A percentile compares a stretch with the other conserved stretches of the same genome.
phyloP scores from a whole-genome alignment of 1,284 basidiomycete genomes.

The Austropuccinia psidii region DNA sequence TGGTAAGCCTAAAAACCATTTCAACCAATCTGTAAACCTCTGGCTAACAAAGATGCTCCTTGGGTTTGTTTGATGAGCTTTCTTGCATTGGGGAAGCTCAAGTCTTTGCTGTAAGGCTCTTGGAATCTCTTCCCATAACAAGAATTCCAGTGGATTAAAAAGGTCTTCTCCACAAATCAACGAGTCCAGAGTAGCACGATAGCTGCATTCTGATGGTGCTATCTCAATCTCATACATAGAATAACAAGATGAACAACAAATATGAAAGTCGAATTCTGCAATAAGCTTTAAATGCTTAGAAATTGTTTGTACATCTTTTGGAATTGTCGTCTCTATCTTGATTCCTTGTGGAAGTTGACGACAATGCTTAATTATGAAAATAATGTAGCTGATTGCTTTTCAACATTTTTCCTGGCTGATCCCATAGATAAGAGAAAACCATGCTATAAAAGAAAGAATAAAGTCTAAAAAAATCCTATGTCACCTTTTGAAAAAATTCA shows the following conservation, averaged over 20 bases:
- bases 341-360: neutral
- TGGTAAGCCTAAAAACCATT: neutral
- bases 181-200: neutral
- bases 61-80: neutral
- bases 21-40: neutral
- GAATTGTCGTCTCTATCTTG: neutral
- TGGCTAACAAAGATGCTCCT: neutral
- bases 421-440: conserved; percentile 1
- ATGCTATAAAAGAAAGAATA: conserved; percentile 14
- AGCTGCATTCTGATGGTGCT: neutral
- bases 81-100: neutral
- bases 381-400: neutral
- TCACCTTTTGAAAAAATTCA: neutral
- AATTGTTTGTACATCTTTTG: conserved; percentile 3
- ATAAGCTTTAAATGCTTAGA: neutral
- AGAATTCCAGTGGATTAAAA: neutral
- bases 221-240: neutral
- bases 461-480: neutral
- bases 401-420: conserved; percentile 3
- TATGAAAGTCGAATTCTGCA: neutral
- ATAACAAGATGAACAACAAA: neutral
- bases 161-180: neutral
- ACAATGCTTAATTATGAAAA: conserved; percentile 1
- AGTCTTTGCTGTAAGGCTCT: neutral
- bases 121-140: neutral